phyloP scores from a whole-genome alignment of 2,329 filamentous ascomycete species.

The Sporothrix variecibatus region DNA sequence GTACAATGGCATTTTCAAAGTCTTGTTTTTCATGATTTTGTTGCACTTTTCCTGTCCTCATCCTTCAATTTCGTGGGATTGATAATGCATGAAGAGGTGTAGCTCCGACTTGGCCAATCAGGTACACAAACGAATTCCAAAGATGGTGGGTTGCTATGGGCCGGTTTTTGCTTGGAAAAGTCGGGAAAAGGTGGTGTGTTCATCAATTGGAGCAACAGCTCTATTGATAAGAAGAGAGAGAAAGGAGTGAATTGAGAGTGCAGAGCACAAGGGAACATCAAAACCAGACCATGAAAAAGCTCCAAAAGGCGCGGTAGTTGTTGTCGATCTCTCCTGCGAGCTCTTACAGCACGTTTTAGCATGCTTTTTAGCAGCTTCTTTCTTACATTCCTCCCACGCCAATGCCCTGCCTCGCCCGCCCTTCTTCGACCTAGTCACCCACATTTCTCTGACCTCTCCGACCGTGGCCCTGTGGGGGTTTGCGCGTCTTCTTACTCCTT shows the following conservation, averaged over 20 bases:
- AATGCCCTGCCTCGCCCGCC: too few species aligned
- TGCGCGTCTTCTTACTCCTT: conserved; percentile 9
- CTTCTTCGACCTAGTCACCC: neutral
- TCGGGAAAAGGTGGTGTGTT: conserved; percentile 2
- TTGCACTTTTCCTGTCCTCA: neutral
- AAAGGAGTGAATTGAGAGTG: neutral
- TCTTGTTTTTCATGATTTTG: neutral
- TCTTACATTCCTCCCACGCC: neutral
- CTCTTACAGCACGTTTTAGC: neutral
- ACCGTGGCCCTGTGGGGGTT: conserved; percentile 4
- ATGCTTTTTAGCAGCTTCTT: neutral
- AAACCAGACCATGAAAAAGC: neutral
- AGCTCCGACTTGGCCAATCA: neutral
- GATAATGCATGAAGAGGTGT: conserved; percentile 16
- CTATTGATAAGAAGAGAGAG: neutral
- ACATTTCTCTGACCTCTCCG: neutral
- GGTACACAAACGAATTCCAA: neutral
- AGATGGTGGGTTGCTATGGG: conserved; percentile 16
- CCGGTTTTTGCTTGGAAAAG: conserved; percentile 6
- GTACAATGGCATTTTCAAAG: neutral
- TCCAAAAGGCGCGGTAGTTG: neutral
- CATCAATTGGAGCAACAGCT: neutral
- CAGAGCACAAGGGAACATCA: neutral
- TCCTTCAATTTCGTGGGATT: neutral
- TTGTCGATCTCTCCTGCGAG: conserved; percentile 1